A percentile compares a stretch with the other conserved stretches of the same genome.
Evolutionary conservation across 163 green algal genomes (phyloP).

Genomic region (Chlamydomonas reinhardtii): DNA sequence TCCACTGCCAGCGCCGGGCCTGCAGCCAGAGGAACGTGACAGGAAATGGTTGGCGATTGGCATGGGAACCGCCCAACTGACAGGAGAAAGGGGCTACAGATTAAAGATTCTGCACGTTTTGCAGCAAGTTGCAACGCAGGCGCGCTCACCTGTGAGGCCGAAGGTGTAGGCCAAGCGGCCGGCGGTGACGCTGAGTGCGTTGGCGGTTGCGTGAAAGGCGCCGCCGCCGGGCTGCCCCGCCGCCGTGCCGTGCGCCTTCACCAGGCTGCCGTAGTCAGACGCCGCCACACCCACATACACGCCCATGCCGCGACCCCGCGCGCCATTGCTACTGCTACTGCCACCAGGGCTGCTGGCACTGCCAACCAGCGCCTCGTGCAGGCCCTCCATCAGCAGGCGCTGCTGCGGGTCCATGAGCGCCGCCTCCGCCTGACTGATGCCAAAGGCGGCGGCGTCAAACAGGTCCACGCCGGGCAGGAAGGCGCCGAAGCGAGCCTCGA

Average conservation of each 20-base stretch:
- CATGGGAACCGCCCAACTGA: too few species aligned
- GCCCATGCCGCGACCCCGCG: slow-evolving; percentile 22
- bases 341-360: too few species aligned
- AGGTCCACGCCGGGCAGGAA: slow-evolving; percentile 70
- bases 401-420: slow-evolving; percentile 90
- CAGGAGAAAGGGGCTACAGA: too few species aligned
- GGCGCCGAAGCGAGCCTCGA: slow-evolving; percentile 72
- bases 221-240: slow-evolving; percentile 13
- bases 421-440: slow-evolving; percentile 70
- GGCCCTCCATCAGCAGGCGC: slow-evolving; percentile 80
- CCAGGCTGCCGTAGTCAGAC: slow-evolving; percentile 76
- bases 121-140: too few species aligned
- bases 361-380: slow-evolving; percentile 21
- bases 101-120: too few species aligned
- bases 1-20: slow-evolving; percentile 79
- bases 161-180: slow-evolving; percentile 81
- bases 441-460: slow-evolving; percentile 77
- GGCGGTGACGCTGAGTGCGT: slow-evolving; percentile 68
- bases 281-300: slow-evolving; percentile 75
- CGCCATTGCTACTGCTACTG: neutral
- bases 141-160: slow-evolving; percentile 68
- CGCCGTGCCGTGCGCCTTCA: slow-evolving; percentile 31
- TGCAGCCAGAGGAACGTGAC: neutral
- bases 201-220: slow-evolving; percentile 76
- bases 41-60: too few species aligned